Base-by-base conservation (phyloP, 768 basidiomycete species). In the Daedalea quercina region DNA sequence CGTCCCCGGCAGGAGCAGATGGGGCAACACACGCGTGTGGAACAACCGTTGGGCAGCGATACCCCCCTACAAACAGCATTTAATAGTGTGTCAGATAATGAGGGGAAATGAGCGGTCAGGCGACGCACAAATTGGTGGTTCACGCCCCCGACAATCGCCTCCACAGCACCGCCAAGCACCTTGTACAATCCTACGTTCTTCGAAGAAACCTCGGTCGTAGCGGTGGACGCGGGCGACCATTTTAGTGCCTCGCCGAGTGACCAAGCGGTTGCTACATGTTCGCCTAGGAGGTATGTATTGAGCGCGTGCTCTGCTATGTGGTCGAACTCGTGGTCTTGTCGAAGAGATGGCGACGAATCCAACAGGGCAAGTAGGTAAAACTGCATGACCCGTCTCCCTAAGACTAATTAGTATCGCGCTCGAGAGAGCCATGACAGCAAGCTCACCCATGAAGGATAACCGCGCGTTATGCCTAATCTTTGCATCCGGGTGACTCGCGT, bases 381-480 rank as follows among this genome's bases (percentile, higher is more conserved):
- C 59, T 88, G 80, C 31, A 92, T 71, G 22, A 87, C 84, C 53
- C 90, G 80, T 49, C 90, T 84, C 37, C 90, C 89, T 90, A 59
- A 35, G 19, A 19, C 35, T 15, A 12, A 6, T n/a, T 48, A 22
- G 22, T 35, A 31, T 41, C 45, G 55, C 7, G n/a, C 44, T 24
- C 19, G 44, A 31, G 15, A 17, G 9, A 19, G 33, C 20, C 3
- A 23, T 26, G 40, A 20, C 12, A 13, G 33, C 19, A n/a, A 8
- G 69, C 80, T 52, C 59, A 87, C 89, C 90, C 25, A 90, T 74
- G 61, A 92, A 93, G 40, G 77, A 73, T 43, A 87, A 69, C 9
- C 81, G 81, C 44, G 77, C 81, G 60, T 91, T 91, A 64, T 90
- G 87, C 1, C 90, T 87, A 43, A 75, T 67, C 45, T 65, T 56